phyloP scores from a whole-genome alignment of 768 basidiomycete species.

The Inosperma sp. region DNA sequence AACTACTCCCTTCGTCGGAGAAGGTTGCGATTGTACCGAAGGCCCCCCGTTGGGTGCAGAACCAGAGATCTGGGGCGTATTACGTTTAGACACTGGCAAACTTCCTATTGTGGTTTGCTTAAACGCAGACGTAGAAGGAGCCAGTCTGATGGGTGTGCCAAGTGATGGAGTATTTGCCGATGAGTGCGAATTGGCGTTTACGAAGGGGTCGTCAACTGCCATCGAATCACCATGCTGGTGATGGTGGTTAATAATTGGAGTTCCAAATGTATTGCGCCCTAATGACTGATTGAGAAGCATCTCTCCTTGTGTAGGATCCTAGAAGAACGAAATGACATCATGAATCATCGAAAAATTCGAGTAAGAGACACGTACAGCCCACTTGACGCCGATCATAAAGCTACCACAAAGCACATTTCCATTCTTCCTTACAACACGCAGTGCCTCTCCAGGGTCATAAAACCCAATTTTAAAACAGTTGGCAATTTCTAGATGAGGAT shows the following conservation, averaged over 20 bases:
- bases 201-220: constrained; percentile 41
- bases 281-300: constrained; percentile 41
- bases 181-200: constrained; percentile 21
- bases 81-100: constrained; percentile 23
- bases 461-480: constrained; percentile 86
- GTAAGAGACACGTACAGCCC: constrained; percentile 57
- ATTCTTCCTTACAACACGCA: constrained; percentile 76
- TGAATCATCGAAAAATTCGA: constrained; percentile 4
- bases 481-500: constrained; percentile 59
- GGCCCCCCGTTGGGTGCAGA: constrained; percentile 11
- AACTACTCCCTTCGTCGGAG: constrained; percentile 53
- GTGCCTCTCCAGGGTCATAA: constrained; percentile 62
- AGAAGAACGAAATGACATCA: not conserved
- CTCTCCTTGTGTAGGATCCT: constrained; percentile 64
- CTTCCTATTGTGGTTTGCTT: constrained; percentile 38
- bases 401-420: constrained; percentile 71
- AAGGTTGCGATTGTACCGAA: constrained; percentile 23
- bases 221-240: constrained; percentile 34
- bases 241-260: constrained; percentile 12
- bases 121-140: constrained; percentile 70
- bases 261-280: constrained; percentile 24
- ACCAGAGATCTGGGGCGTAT: constrained; percentile 27
- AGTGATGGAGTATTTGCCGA: constrained; percentile 39
- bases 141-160: constrained; percentile 69
- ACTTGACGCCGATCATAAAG: constrained; percentile 85